phyloP scores from a whole-genome alignment of 768 basidiomycete species.

The Kwoniella shandongensis region DNA sequence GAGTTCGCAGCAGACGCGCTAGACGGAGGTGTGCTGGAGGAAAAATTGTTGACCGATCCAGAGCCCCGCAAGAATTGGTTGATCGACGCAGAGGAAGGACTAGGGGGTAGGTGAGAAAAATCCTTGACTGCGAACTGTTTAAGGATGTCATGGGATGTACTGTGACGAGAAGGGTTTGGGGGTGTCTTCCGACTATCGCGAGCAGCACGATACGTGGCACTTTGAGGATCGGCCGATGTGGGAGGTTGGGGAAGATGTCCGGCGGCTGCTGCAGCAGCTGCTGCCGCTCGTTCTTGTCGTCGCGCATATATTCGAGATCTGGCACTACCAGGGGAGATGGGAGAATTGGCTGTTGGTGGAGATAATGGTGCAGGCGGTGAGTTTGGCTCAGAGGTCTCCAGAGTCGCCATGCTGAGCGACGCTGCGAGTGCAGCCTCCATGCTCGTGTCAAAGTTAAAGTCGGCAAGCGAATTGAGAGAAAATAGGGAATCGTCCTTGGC shows the following conservation, averaged over 20 bases:
- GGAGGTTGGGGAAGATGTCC: slow-evolving; percentile 19
- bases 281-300: slow-evolving; percentile 25
- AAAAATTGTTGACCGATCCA: slow-evolving; percentile 44
- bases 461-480: slow-evolving; percentile 27
- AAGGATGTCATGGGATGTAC: slow-evolving; percentile 57
- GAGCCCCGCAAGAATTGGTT: slow-evolving; percentile 69
- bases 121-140: slow-evolving; percentile 65
- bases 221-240: slow-evolving; percentile 39
- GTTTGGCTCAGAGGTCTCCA: neutral
- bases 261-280: slow-evolving; percentile 12
- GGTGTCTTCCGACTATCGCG: slow-evolving; percentile 35
- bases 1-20: slow-evolving; percentile 41
- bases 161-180: slow-evolving; percentile 22
- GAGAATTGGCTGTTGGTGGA: slow-evolving; percentile 6
- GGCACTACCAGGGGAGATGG: slow-evolving; percentile 31
- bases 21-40: slow-evolving; percentile 23
- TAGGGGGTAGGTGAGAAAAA: slow-evolving; percentile 86
- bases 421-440: slow-evolving; percentile 44
- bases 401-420: slow-evolving; percentile 24
- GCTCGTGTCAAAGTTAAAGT: slow-evolving; percentile 40
- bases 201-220: slow-evolving; percentile 5
- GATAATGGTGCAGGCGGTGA: slow-evolving; percentile 8
- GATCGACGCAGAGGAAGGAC: slow-evolving; percentile 85
- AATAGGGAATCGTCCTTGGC: slow-evolving; percentile 9
- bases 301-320: slow-evolving; percentile 37